phyloP scores from a whole-genome alignment of 2,329 filamentous ascomycete genomes.

The Aspergillus sp. region DNA sequence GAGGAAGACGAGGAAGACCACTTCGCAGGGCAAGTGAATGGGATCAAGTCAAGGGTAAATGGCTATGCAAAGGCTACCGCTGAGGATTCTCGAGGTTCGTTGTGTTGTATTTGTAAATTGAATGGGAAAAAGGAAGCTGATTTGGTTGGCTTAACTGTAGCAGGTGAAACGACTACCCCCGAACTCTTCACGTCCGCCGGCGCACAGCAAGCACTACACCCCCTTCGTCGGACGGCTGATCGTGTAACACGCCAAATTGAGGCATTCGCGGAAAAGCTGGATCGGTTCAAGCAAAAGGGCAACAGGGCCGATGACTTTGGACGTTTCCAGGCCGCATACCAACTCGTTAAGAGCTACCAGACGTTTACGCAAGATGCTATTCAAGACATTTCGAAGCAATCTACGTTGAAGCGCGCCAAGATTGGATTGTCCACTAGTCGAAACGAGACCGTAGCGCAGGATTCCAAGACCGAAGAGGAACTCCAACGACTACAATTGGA shows the following conservation, averaged over 20 bases:
- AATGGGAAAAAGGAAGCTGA: slow-evolving; percentile 6
- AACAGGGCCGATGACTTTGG: slow-evolving; percentile 47
- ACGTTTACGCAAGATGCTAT: slow-evolving; percentile 48
- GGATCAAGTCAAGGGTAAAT: slow-evolving; percentile 15
- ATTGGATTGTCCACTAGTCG: slow-evolving; percentile 21
- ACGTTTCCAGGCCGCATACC: slow-evolving; percentile 57
- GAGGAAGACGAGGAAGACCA: slow-evolving; percentile 20
- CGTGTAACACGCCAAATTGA: slow-evolving; percentile 75
- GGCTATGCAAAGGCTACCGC: slow-evolving; percentile 3
- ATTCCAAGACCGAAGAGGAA: slow-evolving; percentile 25
- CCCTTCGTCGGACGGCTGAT: slow-evolving; percentile 59
- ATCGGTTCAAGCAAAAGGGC: slow-evolving; percentile 59
- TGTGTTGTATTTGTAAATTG: neutral
- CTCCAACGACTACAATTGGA: slow-evolving; percentile 67
- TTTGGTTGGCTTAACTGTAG: neutral
- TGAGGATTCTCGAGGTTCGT: slow-evolving; percentile 9
- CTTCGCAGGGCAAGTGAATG: slow-evolving; percentile 20
- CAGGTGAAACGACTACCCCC: slow-evolving; percentile 17
- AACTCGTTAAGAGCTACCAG: slow-evolving; percentile 59
- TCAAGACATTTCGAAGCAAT: slow-evolving; percentile 37
- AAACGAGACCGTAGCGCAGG: slow-evolving; percentile 10
- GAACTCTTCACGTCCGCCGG: slow-evolving; percentile 40
- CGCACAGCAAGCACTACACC: slow-evolving; percentile 49
- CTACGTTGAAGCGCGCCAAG: slow-evolving; percentile 34
- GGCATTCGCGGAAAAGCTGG: slow-evolving; percentile 73